Base-by-base conservation (phyloP, 1,139 yeast genomes). In the Blastobotrys apis region DNA sequence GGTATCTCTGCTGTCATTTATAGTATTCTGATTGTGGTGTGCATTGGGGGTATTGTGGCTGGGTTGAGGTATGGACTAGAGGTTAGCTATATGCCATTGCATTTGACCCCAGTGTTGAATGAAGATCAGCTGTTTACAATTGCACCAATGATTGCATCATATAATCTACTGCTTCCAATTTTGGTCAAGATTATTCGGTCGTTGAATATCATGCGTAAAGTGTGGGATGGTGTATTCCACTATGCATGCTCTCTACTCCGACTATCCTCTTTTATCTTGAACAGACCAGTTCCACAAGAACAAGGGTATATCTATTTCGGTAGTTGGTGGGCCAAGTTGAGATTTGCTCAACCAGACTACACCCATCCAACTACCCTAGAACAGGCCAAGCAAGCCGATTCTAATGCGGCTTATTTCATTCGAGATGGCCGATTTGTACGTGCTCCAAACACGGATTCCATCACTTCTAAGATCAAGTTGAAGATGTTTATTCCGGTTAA, bases 401-500 rank as follows among this genome's bases (percentile, higher is more conserved):
- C 49, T 22, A 47, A 47, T 19, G 43, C 44, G 30, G 55, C 57
- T 1, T 46, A 52, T 29, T 59, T 56, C 40, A 55, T 60, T 2
- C 87, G 87, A 1, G 81, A 86, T 64, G 98, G 99, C 2, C 70
- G 71, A 39, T 83, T 77, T 57, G 79, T 88, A 31, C 76, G 98
- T 44, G 98, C 90, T 0, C 98, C 98, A 1, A 83, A 78, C 47
- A 76, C 77, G 50, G 97, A 88, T 58, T 80, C 81, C 8, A 78
- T 84, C 21, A 78, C 94, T 0, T 45, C 59, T 27, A 48, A 47
- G 19, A 71, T 88, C 51, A 78, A 73, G 53, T 75, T 82, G 30
- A 79, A 76, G 54, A 73, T 88, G 50, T 92, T 94, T 64, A 81
- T 85, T 3, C 78, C 86, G 0, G 97, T 92, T 2, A 84, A 94